Conservation (phyloP, 164 flowering plant species). For the Cinnamomum chago region DNA sequence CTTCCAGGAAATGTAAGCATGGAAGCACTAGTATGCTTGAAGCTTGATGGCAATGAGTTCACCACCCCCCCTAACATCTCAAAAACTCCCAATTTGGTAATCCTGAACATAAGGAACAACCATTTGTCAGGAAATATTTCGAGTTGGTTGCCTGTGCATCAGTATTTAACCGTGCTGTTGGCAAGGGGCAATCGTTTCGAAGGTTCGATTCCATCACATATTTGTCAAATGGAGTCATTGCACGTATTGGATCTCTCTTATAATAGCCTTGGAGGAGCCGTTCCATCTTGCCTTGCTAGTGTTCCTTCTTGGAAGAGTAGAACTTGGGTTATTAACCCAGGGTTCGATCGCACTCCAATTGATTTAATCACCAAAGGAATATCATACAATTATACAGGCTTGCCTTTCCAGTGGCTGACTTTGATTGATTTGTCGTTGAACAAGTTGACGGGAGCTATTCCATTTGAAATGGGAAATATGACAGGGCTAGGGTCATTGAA, state of each 20-base stretch:
- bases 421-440: slow-evolving; percentile 1
- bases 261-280: too few relatives aligned
- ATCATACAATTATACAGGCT: neutral
- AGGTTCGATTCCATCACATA: too few relatives aligned
- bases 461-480: neutral
- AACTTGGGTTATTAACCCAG: too few relatives aligned
- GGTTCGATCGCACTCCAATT: too few relatives aligned
- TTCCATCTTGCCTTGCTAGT: too few relatives aligned
- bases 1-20: too few relatives aligned
- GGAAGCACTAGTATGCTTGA: too few relatives aligned
- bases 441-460: slow-evolving; percentile 2
- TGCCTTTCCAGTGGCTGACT: neutral
- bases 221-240: too few relatives aligned
- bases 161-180: neutral
- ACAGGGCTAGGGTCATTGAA: neutral
- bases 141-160: neutral
- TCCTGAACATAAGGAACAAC: neutral
- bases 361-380: neutral
- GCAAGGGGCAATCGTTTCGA: too few relatives aligned
- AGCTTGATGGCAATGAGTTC: too few relatives aligned
- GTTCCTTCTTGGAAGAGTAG: too few relatives aligned
- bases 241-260: too few relatives aligned
- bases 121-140: neutral
- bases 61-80: neutral
- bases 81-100: neutral